Evolutionary conservation across 2,329 filamentous ascomycete species (phyloP).

Genomic region (Cladosporium sp.): DNA sequence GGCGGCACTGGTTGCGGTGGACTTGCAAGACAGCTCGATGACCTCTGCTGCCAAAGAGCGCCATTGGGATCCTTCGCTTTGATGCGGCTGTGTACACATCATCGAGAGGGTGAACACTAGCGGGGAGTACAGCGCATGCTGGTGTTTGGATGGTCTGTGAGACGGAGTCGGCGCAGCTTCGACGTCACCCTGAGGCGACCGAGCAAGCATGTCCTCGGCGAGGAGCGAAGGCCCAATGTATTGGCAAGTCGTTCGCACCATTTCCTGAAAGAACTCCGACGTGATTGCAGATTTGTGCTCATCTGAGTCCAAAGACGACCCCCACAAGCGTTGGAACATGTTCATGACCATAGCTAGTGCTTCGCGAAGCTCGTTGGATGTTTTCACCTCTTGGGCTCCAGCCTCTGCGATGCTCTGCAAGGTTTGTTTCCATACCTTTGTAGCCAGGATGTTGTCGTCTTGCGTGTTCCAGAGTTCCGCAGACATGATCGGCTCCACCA

Average conservation of each 20-base stretch:
- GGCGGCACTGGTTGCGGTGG: conserved; percentile 7
- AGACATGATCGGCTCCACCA: conserved; percentile 49
- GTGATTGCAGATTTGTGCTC: background rate
- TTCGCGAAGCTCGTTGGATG: conserved; percentile 73
- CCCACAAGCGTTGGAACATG: conserved; percentile 65
- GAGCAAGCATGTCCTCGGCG: conserved; percentile 42
- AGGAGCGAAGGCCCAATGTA: conserved; percentile 20
- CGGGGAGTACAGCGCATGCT: conserved; percentile 50
- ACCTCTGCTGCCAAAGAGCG: background rate
- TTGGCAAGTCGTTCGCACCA: conserved; percentile 10
- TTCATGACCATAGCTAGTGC: conserved; percentile 69
- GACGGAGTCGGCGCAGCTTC: conserved; percentile 62
- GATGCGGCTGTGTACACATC: background rate
- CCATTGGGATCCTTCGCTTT: background rate
- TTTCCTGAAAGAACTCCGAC: conserved; percentile 1
- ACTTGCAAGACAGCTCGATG: conserved; percentile 4
- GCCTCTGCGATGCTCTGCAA: conserved; percentile 60
- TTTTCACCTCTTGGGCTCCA: conserved; percentile 80
- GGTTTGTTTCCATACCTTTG: conserved; percentile 39
- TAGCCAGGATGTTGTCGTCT: conserved; percentile 19
- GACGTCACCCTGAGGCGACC: conserved; percentile 49
- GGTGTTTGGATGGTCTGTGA: conserved; percentile 49
- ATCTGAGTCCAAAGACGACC: conserved; percentile 25
- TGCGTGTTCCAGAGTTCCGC: conserved; percentile 38
- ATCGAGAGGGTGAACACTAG: conserved; percentile 51